Conservation (phyloP, 306 rosid genomes). For the Lotus japonicus region DNA sequence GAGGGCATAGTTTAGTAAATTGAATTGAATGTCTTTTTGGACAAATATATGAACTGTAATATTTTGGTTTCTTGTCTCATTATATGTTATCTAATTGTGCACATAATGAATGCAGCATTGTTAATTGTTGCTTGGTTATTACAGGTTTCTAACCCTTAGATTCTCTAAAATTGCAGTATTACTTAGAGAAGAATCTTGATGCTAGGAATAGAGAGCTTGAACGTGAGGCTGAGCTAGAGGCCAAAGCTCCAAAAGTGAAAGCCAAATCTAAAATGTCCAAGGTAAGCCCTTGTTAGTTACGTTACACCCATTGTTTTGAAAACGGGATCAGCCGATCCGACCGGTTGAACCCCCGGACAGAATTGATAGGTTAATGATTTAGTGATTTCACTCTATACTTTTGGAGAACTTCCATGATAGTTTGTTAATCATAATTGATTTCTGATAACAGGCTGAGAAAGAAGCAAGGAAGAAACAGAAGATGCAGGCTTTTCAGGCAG, state of each 20-base stretch:
- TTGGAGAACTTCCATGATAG: not conserved
- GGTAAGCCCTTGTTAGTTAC: constrained; percentile 30
- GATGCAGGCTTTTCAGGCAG: constrained; percentile 80
- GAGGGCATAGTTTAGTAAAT: not conserved
- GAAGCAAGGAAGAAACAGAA: constrained; percentile 81
- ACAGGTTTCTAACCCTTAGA: constrained; percentile 22
- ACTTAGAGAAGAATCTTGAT: constrained; percentile 81
- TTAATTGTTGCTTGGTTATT: not conserved
- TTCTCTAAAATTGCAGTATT: constrained; percentile 43
- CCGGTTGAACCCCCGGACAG: too few relatives aligned
- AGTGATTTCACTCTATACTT: not conserved
- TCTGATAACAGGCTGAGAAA: constrained; percentile 60
- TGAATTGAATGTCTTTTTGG: not conserved
- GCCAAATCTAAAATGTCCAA: constrained; percentile 96
- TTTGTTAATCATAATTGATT: not conserved
- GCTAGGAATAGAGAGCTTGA: constrained; percentile 67
- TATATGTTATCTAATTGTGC: not conserved
- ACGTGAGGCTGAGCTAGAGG: constrained; percentile 81
- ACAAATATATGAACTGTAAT: not conserved
- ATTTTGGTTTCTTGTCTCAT: not conserved
- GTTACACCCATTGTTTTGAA: too few relatives aligned
- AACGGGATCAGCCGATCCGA: too few relatives aligned
- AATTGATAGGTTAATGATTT: not conserved
- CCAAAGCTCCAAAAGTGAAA: constrained; percentile 77
- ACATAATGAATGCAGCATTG: not conserved